Conservation (phyloP, 192 early-diverging fungal species). For the Polychytrium aggregatum region DNA sequence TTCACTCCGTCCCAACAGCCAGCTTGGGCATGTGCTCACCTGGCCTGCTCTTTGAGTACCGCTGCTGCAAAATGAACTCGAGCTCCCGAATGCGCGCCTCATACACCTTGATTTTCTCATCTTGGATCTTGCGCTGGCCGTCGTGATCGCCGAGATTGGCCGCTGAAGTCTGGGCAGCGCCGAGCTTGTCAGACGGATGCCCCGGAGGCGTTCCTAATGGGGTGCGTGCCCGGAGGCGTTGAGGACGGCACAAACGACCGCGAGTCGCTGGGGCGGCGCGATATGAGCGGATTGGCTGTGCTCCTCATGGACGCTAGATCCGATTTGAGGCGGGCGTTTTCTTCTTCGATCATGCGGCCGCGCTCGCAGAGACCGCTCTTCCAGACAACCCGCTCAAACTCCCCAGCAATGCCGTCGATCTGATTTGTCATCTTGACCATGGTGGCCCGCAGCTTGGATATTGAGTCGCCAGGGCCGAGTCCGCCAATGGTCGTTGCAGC, state of each 20-base stretch:
- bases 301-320: too few species aligned
- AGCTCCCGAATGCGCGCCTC: constrained; percentile 15
- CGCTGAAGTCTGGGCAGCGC: too few species aligned
- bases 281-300: too few species aligned
- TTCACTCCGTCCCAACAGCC: too few species aligned
- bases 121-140: too few species aligned
- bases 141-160: too few species aligned
- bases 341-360: constrained; percentile 17
- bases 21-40: too few species aligned
- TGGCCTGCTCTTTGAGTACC: constrained; percentile 4
- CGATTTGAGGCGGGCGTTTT: constrained; percentile 21
- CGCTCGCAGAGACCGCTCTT: constrained; percentile 10
- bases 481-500: constrained; percentile 2
- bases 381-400: constrained; percentile 28
- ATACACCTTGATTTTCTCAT: constrained; percentile 25
- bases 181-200: too few species aligned
- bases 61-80: constrained; percentile 19
- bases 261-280: too few species aligned
- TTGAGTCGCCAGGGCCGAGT: constrained; percentile 9
- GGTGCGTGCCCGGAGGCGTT: too few species aligned
- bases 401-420: constrained; percentile 19
- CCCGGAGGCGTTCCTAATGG: too few species aligned
- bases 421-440: constrained; percentile 34
- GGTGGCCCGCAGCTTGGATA: constrained; percentile 33
- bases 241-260: too few species aligned